These are phyloP conservation scores for Metschnikowia rubicola DNA, from an alignment of 805 yeast genomes.

Conservation along the genomic window DNA sequence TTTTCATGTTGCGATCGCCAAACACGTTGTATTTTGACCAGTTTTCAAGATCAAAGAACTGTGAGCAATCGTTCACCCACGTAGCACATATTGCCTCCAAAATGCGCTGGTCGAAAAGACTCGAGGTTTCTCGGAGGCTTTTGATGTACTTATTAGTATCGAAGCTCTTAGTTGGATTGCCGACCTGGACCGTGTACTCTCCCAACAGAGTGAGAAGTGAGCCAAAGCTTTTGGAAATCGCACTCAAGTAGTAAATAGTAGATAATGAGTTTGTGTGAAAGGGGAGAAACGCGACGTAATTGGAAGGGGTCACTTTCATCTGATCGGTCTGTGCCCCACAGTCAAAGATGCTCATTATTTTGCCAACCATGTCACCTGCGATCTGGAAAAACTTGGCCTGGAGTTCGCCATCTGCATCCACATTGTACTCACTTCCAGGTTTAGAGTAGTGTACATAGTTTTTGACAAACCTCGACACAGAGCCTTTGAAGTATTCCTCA, in stretches of 20 bases:
- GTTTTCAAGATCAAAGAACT: conserved; percentile 40
- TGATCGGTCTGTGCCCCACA: conserved; percentile 27
- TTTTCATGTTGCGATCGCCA: conserved; percentile 14
- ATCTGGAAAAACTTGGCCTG: conserved; percentile 25
- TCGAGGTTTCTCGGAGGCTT: conserved; percentile 29
- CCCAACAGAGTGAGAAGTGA: conserved; percentile 31
- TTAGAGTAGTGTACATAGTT: conserved; percentile 35
- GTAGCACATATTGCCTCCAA: conserved; percentile 41
- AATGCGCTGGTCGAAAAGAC: conserved; percentile 34
- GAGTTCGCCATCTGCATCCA: conserved; percentile 31
- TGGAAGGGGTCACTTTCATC: conserved; percentile 34
- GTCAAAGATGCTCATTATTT: conserved; percentile 30
- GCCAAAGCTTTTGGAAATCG: conserved; percentile 27
- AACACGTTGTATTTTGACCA: conserved; percentile 32
- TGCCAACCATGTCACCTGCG: conserved; percentile 24
- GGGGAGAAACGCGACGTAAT: conserved; percentile 37
- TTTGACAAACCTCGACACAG: conserved; percentile 32
- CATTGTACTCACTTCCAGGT: conserved; percentile 19
- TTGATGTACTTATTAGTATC: conserved; percentile 39
- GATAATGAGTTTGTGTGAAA: conserved; percentile 40
- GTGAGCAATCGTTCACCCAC: conserved; percentile 45
- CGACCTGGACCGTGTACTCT: conserved; percentile 28
- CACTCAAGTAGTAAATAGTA: conserved; percentile 33
- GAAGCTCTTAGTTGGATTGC: conserved; percentile 28
- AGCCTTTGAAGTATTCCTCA: conserved; percentile 28